Conservation (phyloP, 2,329 filamentous ascomycete species). For the Akanthomyces dipterigenus region DNA sequence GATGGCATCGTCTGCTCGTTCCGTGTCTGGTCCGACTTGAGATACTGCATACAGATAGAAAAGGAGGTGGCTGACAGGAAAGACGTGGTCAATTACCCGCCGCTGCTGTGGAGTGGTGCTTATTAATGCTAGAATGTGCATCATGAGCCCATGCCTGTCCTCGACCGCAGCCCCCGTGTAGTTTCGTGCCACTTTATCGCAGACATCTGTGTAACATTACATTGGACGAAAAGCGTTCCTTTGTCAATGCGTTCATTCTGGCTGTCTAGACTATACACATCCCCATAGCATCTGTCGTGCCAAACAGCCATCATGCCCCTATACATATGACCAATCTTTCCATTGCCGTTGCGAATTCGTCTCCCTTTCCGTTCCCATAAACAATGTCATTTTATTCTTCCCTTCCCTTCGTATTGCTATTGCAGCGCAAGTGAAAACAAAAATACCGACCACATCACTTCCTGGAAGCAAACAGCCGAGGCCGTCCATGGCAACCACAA, state of each 20-base stretch:
- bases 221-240: neutral
- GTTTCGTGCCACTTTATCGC: neutral
- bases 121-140: neutral
- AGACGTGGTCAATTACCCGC: neutral
- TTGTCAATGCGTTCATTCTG: slow-evolving; percentile 13
- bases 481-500: slow-evolving; percentile 7
- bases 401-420: slow-evolving; percentile 9
- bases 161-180: neutral
- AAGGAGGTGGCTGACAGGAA: neutral
- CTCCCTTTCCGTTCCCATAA: slow-evolving; percentile 11
- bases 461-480: slow-evolving; percentile 10
- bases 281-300: slow-evolving; percentile 2
- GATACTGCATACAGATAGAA: neutral
- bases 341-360: slow-evolving; percentile 12
- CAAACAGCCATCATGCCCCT: slow-evolving; percentile 13
- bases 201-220: neutral
- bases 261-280: slow-evolving; percentile 14
- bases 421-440: slow-evolving; percentile 12
- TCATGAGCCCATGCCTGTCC: neutral
- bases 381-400: slow-evolving; percentile 8
- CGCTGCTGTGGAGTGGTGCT: neutral
- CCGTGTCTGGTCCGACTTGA: neutral
- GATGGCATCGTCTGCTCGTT: neutral
- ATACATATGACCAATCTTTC: slow-evolving; percentile 12
- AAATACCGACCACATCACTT: slow-evolving; percentile 9